Conservation (phyloP, 2,329 filamentous ascomycete genomes). For the Aspergillus intermedius region DNA sequence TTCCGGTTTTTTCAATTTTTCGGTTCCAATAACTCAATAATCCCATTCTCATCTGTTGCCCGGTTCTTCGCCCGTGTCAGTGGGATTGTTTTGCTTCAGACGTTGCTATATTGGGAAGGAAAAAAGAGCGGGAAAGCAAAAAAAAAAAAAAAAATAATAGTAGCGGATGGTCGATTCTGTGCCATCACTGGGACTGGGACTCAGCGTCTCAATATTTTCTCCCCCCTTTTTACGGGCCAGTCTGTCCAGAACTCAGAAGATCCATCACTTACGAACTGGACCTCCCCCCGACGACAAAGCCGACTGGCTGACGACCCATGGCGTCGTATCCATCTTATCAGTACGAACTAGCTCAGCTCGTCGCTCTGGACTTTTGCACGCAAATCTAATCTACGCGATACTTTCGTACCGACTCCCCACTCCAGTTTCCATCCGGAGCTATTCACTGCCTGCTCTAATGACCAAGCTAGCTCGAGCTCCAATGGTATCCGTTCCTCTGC, state of each 20-base stretch:
- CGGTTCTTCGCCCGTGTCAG: too few relatives aligned
- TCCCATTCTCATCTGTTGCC: not conserved
- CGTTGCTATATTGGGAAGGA: not conserved
- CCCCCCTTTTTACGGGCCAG: not conserved
- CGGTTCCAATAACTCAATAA: not conserved
- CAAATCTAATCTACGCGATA: too few relatives aligned
- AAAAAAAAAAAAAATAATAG: slow-evolving; percentile 1
- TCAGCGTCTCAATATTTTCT: not conserved
- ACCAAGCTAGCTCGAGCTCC: too few relatives aligned
- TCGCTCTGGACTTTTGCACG: too few relatives aligned
- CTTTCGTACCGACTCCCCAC: too few relatives aligned
- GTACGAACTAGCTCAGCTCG: too few relatives aligned
- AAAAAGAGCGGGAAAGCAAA: slow-evolving; percentile 1
- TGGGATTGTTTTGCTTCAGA: too few relatives aligned
- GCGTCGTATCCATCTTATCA: too few relatives aligned
- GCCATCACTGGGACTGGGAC: not conserved
- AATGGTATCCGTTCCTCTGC: too few relatives aligned
- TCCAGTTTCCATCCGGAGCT: too few relatives aligned
- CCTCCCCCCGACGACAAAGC: not conserved
- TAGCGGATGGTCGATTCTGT: not conserved
- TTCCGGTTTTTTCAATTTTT: slow-evolving; percentile 1
- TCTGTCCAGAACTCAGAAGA: not conserved
- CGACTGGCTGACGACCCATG: too few relatives aligned
- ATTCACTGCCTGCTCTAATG: too few relatives aligned
- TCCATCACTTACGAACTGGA: not conserved